Conservation (phyloP, 169 alveolate species). For the Eimeria tenella region DNA sequence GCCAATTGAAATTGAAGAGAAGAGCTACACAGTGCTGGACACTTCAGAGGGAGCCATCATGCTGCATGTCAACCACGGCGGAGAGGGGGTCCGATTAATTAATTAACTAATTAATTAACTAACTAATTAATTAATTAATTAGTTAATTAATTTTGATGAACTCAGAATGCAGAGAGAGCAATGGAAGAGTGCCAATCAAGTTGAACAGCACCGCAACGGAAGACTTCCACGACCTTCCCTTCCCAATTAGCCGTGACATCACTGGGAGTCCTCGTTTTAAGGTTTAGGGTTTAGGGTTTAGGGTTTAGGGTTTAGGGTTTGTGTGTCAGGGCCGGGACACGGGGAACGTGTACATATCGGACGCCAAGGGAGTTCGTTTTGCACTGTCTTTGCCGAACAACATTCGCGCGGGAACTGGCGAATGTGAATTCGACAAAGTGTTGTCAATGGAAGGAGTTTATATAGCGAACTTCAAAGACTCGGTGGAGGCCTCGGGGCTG, state of each 20-base stretch:
- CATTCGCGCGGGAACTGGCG: slow-evolving; percentile 93
- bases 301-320: background rate
- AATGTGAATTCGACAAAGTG: slow-evolving; percentile 97
- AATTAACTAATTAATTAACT: background rate
- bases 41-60: slow-evolving; percentile 97
- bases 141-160: background rate
- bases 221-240: background rate
- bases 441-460: slow-evolving; percentile 97
- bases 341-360: slow-evolving; percentile 97
- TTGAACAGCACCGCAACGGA: no score
- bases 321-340: slow-evolving; percentile 82
- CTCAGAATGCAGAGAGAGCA: background rate
- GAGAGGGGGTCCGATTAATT: slow-evolving; percentile 74
- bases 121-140: no score
- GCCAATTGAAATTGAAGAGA: slow-evolving; percentile 95
- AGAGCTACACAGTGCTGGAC: slow-evolving; percentile 96
- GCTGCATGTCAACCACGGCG: slow-evolving; percentile 96
- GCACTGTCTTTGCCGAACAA: slow-evolving; percentile 94
- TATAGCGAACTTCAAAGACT: slow-evolving; percentile 95
- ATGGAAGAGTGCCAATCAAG: no score
- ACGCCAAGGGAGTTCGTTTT: slow-evolving; percentile 95
- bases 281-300: background rate
- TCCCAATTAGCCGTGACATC: background rate
- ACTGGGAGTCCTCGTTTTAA: background rate
- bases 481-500: slow-evolving; percentile 82